A percentile compares a stretch with the other conserved stretches of the same genome.
Conservation (phyloP, 306 rosid species). For the Boehmeria nivea region DNA sequence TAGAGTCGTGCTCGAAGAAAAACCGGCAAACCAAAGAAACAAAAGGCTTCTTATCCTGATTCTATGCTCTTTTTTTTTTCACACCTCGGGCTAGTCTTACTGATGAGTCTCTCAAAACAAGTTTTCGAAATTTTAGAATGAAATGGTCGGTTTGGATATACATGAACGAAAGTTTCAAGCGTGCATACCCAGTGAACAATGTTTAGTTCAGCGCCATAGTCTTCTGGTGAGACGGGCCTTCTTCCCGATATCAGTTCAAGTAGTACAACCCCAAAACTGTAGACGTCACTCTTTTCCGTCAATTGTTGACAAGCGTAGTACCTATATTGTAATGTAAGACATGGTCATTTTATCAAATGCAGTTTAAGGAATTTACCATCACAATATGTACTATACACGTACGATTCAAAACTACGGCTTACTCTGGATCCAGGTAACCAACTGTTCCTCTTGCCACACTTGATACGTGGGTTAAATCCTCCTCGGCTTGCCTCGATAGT, state of each 20-base stretch:
- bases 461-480: slow-evolving; percentile 89
- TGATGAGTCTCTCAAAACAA: no score
- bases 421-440: slow-evolving; percentile 98
- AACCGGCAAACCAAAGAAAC: no score
- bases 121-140: no score
- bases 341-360: slow-evolving; percentile 14
- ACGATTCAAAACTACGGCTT: slow-evolving; percentile 33
- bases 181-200: slow-evolving; percentile 88
- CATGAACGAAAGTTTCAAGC: background rate
- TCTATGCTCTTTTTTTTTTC: no score
- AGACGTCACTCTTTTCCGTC: slow-evolving; percentile 92
- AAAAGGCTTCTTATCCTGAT: no score
- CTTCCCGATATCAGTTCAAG: slow-evolving; percentile 86
- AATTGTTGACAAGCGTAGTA: slow-evolving; percentile 90
- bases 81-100: no score
- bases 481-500: slow-evolving; percentile 85
- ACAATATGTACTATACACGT: slow-evolving; percentile 5
- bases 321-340: slow-evolving; percentile 36
- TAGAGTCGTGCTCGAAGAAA: no score
- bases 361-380: slow-evolving; percentile 1
- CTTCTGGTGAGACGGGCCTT: slow-evolving; percentile 78
- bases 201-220: slow-evolving; percentile 82
- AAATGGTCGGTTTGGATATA: no score
- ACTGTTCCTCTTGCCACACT: slow-evolving; percentile 92
- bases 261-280: slow-evolving; percentile 91